phyloP scores from a whole-genome alignment of 345 rosid genomes.

The Dipteronia sinensis region DNA sequence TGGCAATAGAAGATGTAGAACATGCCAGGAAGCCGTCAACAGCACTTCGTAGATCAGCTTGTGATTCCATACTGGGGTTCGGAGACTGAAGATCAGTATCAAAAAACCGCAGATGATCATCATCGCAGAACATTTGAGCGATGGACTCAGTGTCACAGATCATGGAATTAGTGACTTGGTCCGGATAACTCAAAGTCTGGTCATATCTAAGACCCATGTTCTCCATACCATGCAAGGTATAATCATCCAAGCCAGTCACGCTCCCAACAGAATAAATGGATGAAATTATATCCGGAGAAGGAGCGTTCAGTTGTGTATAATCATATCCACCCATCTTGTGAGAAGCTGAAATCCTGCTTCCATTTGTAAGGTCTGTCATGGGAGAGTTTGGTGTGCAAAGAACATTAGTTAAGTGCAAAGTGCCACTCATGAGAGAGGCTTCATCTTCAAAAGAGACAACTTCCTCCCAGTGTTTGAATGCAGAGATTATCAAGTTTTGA shows the following conservation, averaged over 20 bases:
- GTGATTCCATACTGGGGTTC: constrained; percentile 48
- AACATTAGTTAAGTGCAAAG: constrained; percentile 38
- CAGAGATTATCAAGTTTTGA: constrained; percentile 61
- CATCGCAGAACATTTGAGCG: constrained; percentile 64
- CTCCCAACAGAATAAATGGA: constrained; percentile 59
- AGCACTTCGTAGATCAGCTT: constrained; percentile 63
- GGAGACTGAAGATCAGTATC: constrained; percentile 45
- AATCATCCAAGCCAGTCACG: constrained; percentile 60
- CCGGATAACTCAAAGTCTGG: constrained; percentile 48
- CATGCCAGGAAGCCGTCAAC: constrained; percentile 58
- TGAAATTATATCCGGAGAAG: constrained; percentile 71
- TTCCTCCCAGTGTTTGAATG: constrained; percentile 62
- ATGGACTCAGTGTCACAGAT: constrained; percentile 57
- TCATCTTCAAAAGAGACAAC: constrained; percentile 71
- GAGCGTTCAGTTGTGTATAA: constrained; percentile 48
- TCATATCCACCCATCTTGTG: constrained; percentile 58
- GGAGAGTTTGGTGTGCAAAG: constrained; percentile 42
- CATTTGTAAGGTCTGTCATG: constrained; percentile 41
- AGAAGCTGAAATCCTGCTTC: constrained; percentile 41
- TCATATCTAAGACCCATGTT: constrained; percentile 59
- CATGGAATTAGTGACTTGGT: constrained; percentile 44
- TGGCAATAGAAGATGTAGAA: constrained; percentile 30
- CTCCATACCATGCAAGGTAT: constrained; percentile 53
- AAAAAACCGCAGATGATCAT: constrained; percentile 63
- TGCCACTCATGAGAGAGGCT: constrained; percentile 44